These are phyloP conservation scores for Myxozyma kluyveri DNA, from an alignment of 805 yeast genomes.

Conservation along the genomic window DNA sequence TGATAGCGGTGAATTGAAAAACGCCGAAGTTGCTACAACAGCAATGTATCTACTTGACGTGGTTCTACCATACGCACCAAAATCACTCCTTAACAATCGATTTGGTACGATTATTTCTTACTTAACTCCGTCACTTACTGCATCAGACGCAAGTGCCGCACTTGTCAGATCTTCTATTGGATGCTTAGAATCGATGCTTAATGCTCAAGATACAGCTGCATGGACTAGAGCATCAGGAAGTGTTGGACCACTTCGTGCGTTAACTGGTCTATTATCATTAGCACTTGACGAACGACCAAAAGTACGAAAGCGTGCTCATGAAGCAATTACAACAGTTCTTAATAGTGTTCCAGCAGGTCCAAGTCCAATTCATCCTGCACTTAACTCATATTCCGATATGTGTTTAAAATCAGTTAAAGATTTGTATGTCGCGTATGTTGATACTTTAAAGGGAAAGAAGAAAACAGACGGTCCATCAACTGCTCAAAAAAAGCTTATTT, in stretches of 20 bases:
- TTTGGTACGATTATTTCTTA: conserved; percentile 75
- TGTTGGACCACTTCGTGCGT: conserved; percentile 67
- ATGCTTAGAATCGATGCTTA: conserved; percentile 70
- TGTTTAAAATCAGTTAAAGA: conserved; percentile 56
- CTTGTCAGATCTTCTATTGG: conserved; percentile 81
- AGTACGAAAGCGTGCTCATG: conserved; percentile 91
- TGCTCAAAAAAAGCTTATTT: conserved; percentile 50
- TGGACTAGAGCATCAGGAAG: conserved; percentile 54
- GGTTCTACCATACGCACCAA: conserved; percentile 66
- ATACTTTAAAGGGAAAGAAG: conserved; percentile 38
- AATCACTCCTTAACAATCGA: conserved; percentile 63
- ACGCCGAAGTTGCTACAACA: conserved; percentile 64
- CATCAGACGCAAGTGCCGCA: conserved; percentile 71
- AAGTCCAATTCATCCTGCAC: conserved; percentile 71
- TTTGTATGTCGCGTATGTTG: conserved; percentile 41
- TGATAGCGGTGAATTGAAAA: conserved; percentile 51
- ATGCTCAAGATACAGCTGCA: conserved; percentile 73
- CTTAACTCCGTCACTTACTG: conserved; percentile 70
- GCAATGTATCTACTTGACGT: conserved; percentile 68
- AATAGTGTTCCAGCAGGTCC: conserved; percentile 73
- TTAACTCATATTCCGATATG: conserved; percentile 65
- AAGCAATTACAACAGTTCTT: conserved; percentile 69
- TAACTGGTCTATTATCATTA: conserved; percentile 71
- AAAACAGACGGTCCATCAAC: conserved; percentile 26
- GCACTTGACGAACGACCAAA: conserved; percentile 84